A percentile compares a stretch with the other conserved stretches of the same genome.
Conservation (phyloP, 1,139 yeast species). For the Yamadazyma sp. region DNA sequence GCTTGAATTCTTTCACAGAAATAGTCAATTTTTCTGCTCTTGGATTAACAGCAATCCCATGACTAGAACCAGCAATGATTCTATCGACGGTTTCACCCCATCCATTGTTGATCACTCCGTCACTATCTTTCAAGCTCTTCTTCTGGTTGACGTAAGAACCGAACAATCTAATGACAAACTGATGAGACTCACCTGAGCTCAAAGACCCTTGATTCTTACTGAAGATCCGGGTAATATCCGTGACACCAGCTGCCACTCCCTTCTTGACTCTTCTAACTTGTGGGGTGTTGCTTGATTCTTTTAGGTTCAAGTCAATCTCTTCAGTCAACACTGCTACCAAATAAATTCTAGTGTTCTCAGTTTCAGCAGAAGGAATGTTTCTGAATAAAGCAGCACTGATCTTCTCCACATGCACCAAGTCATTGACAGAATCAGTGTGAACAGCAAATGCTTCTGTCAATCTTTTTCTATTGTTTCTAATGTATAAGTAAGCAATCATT, state of each 20-base stretch:
- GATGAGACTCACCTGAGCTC: conserved; percentile 63
- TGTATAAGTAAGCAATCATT: conserved; percentile 69
- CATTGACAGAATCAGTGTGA: conserved; percentile 57
- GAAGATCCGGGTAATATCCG: conserved; percentile 80
- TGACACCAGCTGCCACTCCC: conserved; percentile 88
- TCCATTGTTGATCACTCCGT: conserved; percentile 55
- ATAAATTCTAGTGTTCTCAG: conserved; percentile 61
- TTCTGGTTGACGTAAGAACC: conserved; percentile 59
- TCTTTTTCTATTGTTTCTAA: conserved; percentile 64
- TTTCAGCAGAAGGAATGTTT: conserved; percentile 72
- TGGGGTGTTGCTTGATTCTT: conserved; percentile 22
- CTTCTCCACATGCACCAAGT: conserved; percentile 61
- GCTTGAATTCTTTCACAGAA: conserved; percentile 72
- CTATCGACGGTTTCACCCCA: conserved; percentile 90
- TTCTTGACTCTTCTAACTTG: conserved; percentile 55
- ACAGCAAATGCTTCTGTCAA: conserved; percentile 82
- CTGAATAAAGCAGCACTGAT: conserved; percentile 78
- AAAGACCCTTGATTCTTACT: conserved; percentile 63
- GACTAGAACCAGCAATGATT: conserved; percentile 71
- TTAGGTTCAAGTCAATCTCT: conserved; percentile 41
- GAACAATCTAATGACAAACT: conserved; percentile 68
- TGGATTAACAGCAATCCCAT: conserved; percentile 81
- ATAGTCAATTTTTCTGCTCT: conserved; percentile 74
- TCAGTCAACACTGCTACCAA: conserved; percentile 71
- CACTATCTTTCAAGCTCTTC: conserved; percentile 22